A percentile compares a stretch with the other conserved stretches of the same genome.
Evolutionary conservation across 2,329 filamentous ascomycete genomes (phyloP).

Genomic region (Stemphylium lycopersici): DNA sequence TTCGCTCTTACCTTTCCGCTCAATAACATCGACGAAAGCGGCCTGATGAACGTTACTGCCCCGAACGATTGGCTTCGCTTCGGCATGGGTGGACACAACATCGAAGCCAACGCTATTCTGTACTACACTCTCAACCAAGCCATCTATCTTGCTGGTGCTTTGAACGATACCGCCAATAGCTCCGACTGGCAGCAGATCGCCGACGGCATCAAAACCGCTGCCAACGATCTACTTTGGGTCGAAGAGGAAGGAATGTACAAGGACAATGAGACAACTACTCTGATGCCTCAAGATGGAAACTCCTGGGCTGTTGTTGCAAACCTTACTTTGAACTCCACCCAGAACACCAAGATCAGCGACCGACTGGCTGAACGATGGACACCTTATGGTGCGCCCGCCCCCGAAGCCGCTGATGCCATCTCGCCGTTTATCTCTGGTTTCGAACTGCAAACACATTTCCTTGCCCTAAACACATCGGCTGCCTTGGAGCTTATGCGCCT

Average conservation of each 20-base stretch:
- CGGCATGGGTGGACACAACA: slow-evolving; percentile 59
- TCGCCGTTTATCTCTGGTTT: slow-evolving; percentile 58
- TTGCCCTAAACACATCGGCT: slow-evolving; percentile 48
- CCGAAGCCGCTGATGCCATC: slow-evolving; percentile 55
- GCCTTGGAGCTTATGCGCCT: slow-evolving; percentile 54
- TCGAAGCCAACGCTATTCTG: slow-evolving; percentile 55
- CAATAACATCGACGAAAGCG: slow-evolving; percentile 50
- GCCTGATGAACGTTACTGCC: slow-evolving; percentile 55
- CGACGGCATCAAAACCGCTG: slow-evolving; percentile 52
- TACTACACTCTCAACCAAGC: slow-evolving; percentile 61
- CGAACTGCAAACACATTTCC: slow-evolving; percentile 54
- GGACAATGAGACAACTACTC: slow-evolving; percentile 59
- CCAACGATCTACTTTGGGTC: slow-evolving; percentile 59
- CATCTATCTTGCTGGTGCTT: slow-evolving; percentile 57
- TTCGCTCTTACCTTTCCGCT: slow-evolving; percentile 52
- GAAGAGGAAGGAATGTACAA: slow-evolving; percentile 57
- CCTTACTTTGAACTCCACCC: slow-evolving; percentile 40
- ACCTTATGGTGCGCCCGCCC: slow-evolving; percentile 54
- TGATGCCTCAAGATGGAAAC: slow-evolving; percentile 58
- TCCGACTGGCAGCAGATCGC: slow-evolving; percentile 52
- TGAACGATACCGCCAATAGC: slow-evolving; percentile 52
- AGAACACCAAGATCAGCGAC: slow-evolving; percentile 41
- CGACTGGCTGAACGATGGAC: slow-evolving; percentile 48
- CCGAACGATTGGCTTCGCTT: slow-evolving; percentile 56
- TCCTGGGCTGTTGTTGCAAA: slow-evolving; percentile 51